A percentile compares a stretch with the other conserved stretches of the same genome.
phyloP scores from a whole-genome alignment of 768 basidiomycete species.

The Leccinum uliginosum region DNA sequence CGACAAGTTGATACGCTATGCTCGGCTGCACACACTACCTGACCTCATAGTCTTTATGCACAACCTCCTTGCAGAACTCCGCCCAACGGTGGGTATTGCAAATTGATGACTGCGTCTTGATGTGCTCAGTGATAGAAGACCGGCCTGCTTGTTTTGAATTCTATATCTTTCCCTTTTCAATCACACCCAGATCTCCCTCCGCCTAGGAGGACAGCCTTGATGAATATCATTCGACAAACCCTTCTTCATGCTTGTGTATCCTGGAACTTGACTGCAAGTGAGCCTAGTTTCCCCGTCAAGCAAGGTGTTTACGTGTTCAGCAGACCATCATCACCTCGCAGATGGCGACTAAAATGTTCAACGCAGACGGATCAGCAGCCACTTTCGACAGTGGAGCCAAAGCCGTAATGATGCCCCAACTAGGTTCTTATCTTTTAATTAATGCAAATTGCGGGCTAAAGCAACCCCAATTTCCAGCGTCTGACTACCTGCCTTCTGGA shows the following conservation, averaged over 20 bases:
- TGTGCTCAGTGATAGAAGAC: constrained; percentile 31
- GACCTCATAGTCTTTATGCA: constrained; percentile 59
- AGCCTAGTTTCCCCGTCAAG: neutral
- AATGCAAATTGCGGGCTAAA: constrained; percentile 4
- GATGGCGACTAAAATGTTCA: constrained; percentile 63
- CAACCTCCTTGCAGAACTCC: constrained; percentile 45
- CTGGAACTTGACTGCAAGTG: constrained; percentile 46
- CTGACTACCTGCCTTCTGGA: constrained; percentile 39
- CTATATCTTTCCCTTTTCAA: constrained; percentile 67
- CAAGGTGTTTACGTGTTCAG: constrained; percentile 5
- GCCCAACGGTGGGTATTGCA: constrained; percentile 41
- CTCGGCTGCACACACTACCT: constrained; percentile 40
- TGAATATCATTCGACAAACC: constrained; percentile 50
- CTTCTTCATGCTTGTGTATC: constrained; percentile 48
- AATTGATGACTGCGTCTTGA: constrained; percentile 7
- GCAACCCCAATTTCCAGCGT: constrained; percentile 19
- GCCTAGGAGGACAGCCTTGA: constrained; percentile 37
- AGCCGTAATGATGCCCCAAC: constrained; percentile 62
- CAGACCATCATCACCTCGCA: constrained; percentile 63
- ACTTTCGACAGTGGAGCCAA: constrained; percentile 61
- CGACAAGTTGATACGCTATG: constrained; percentile 22
- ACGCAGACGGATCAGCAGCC: constrained; percentile 59
- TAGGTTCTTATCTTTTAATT: constrained; percentile 40
- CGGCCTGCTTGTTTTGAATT: constrained; percentile 60
- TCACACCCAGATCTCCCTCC: constrained; percentile 35